Evolutionary conservation across 306 rosid species (phyloP), one percentile per base, ranked within the genome.

Genomic region (Prosopis cineraria): DNA sequence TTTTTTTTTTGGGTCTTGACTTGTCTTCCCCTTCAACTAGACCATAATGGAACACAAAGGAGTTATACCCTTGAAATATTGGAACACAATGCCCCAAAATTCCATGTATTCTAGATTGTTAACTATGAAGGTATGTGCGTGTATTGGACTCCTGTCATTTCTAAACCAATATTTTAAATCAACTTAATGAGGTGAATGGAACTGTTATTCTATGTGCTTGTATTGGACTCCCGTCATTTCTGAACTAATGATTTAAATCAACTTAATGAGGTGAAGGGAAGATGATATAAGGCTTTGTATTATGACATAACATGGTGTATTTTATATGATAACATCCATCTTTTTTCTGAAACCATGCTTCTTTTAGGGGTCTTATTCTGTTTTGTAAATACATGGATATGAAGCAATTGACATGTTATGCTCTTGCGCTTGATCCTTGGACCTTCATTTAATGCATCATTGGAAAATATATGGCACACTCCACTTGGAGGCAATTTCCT

Each of bases 121-220:
- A 53, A 27, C 68, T 73, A 74, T 72, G 55, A 68, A 39, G 36
- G 73, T 34, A 6, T 78, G 65, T 75, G 76, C 64, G 37, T 78
- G 58, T 37, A 36, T 55, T 72, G 62, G 44, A 44, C 62, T 45
- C 76, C 52, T 44, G 65, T 22, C 41, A 19, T 72, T 72, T 71
- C 64, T 70, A 65, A 11, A 74, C 41, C 67, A 63, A 43, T 70
- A 16, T 60, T 52, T 50, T 12, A 69, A 44, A 41, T 41, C 72
- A 53, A 81, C 78, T 68, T 77, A 24, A 47, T 40, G 79, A 77
- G 77, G 45, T 27, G 11, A 5, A 62, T 44, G 37, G 29, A 20
- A 16, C 71, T 73, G 74, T 72, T 52, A 68, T 45, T 50, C 72
- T 29, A 11, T 78, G 69, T 74, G 79, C 63, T 44, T 74, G 55